Conservation (phyloP, 495 filamentous ascomycete genomes). For the Xylaria cubensis region DNA sequence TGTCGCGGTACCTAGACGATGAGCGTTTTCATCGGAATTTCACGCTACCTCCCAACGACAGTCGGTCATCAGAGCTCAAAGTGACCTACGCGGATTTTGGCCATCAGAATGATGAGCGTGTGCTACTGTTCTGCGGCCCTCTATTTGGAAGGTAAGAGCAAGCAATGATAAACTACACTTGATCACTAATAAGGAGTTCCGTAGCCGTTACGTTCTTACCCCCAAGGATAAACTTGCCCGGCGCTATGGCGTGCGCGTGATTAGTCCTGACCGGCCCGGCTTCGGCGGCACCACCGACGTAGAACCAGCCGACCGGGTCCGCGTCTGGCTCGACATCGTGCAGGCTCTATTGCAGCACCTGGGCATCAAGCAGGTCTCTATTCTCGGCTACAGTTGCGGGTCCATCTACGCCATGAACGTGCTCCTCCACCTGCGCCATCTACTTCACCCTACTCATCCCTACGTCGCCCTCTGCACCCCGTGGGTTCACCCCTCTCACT, state of each 20-base stretch:
- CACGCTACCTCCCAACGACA: constrained; percentile 4
- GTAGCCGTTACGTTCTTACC: constrained; percentile 17
- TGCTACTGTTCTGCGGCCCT: constrained; percentile 25
- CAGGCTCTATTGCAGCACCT: constrained; percentile 51
- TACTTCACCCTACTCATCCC: constrained; percentile 46
- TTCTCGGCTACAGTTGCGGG: constrained; percentile 53
- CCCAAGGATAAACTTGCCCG: constrained; percentile 21
- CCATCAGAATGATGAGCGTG: constrained; percentile 23
- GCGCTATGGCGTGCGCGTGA: constrained; percentile 11
- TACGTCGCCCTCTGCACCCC: constrained; percentile 50
- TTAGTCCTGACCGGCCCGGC: constrained; percentile 35
- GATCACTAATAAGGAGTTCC: background rate
- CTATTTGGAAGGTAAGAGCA: constrained; percentile 20
- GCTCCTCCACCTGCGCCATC: constrained; percentile 43
- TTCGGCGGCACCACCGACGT: constrained; percentile 56
- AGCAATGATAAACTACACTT: background rate
- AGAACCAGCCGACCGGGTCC: constrained; percentile 44
- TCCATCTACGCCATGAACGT: constrained; percentile 56
- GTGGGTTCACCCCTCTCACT: constrained; percentile 53
- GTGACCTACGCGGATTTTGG: constrained; percentile 28
- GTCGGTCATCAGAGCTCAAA: constrained; percentile 2
- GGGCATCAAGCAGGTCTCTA: constrained; percentile 45
- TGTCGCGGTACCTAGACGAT: constrained; percentile 9
- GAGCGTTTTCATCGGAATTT: constrained; percentile 20
- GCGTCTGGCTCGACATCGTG: constrained; percentile 51